Percentiles rank a stretch among this genome's conserved stretches.
These are phyloP conservation scores for Collybia nuda DNA, from an alignment of 768 basidiomycete species.

Conservation along the genomic window DNA sequence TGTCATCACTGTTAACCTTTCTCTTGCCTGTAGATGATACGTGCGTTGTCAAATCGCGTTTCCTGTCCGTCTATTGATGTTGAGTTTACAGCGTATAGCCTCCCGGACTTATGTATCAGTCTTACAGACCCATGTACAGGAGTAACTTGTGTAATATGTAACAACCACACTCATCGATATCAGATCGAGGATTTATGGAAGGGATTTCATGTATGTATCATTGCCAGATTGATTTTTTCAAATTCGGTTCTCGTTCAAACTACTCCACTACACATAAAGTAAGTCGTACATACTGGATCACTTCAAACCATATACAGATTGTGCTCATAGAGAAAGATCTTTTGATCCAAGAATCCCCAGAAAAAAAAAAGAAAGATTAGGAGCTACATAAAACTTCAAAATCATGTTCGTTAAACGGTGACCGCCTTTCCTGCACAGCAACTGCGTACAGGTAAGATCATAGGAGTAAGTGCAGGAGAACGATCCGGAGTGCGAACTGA, in stretches of 20 bases:
- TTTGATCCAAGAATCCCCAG: not conserved
- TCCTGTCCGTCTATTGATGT: not conserved
- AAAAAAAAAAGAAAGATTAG: constrained; percentile 2
- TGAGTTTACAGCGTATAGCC: not conserved
- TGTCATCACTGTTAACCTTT: constrained; percentile 12
- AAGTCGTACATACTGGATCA: too few species aligned
- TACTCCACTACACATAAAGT: not conserved
- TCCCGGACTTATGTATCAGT: too few species aligned
- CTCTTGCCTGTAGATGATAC: constrained; percentile 49
- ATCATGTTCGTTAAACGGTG: not conserved
- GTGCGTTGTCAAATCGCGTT: constrained; percentile 35
- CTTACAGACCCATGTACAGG: too few species aligned
- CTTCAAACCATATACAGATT: not conserved
- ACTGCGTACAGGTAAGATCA: constrained; percentile 12
- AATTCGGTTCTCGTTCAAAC: too few species aligned
- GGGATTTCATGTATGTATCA: too few species aligned
- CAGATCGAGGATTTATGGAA: too few species aligned
- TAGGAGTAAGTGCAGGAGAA: not conserved
- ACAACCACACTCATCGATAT: too few species aligned
- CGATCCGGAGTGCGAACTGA: not conserved
- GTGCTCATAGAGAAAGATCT: not conserved
- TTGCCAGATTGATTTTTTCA: too few species aligned
- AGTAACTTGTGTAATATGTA: too few species aligned
- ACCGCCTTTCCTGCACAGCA: constrained; percentile 27
- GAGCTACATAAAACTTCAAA: not conserved